These are phyloP conservation scores for Arthrobotrys iridis DNA, from an alignment of 2,329 filamentous ascomycete species.

Conservation along the genomic window DNA sequence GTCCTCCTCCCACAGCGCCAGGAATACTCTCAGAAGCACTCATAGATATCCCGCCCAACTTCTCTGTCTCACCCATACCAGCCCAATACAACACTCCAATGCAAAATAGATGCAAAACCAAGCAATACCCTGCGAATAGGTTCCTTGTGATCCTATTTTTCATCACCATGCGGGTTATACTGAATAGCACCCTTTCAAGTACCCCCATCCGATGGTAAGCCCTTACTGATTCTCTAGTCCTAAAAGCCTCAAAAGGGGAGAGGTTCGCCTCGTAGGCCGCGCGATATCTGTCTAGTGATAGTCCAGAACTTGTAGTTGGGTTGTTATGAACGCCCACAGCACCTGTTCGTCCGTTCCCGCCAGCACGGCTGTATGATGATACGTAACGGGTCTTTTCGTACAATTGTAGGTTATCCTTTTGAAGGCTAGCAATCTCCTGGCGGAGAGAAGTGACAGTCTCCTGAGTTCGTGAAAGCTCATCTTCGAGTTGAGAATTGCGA, in stretches of 20 bases:
- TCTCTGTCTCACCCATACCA: constrained; percentile 65
- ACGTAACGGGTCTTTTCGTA: constrained; percentile 99
- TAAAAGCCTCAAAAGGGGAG: constrained; percentile 93
- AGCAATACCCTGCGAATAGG: constrained; percentile 89
- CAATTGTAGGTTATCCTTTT: constrained; percentile 93
- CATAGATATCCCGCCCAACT: constrained; percentile 31
- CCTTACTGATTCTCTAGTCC: constrained; percentile 88
- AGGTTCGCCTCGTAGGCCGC: constrained; percentile 95
- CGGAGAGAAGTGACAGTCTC: constrained; percentile 83
- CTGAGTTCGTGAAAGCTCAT: constrained; percentile 86
- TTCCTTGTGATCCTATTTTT: constrained; percentile 91
- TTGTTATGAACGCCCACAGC: constrained; percentile 74
- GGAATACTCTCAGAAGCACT: constrained; percentile 37
- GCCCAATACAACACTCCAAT: constrained; percentile 89
- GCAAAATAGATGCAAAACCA: constrained; percentile 86
- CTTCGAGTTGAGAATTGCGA: constrained; percentile 88
- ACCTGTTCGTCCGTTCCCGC: constrained; percentile 68
- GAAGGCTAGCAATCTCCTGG: constrained; percentile 88
- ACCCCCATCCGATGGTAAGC: constrained; percentile 93
- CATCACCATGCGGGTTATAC: constrained; percentile 87
- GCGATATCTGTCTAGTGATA: constrained; percentile 83
- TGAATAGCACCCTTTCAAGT: constrained; percentile 88
- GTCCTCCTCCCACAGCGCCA: constrained; percentile 63
- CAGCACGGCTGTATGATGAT: constrained; percentile 84
- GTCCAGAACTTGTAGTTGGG: constrained; percentile 69